These are phyloP conservation scores for Erysimum pusillum DNA, from an alignment of 441 rosid genomes.

Conservation along the genomic window DNA sequence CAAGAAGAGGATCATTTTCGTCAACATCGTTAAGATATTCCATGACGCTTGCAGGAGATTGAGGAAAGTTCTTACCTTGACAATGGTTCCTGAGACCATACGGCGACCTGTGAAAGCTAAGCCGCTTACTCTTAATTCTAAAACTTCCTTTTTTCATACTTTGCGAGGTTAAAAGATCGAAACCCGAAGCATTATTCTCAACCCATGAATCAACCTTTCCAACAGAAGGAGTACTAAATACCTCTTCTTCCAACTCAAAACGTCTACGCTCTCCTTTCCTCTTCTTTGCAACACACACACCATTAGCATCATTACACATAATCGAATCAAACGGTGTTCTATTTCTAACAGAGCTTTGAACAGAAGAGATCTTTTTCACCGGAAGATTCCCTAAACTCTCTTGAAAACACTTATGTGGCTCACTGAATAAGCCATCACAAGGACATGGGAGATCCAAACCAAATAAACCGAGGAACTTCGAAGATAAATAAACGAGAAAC, in stretches of 20 bases:
- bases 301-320: slow-evolving; percentile 29
- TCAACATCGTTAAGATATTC: slow-evolving; percentile 44
- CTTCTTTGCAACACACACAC: slow-evolving; percentile 24
- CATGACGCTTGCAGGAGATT: slow-evolving; percentile 47
- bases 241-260: slow-evolving; percentile 48
- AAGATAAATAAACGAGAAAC: slow-evolving; percentile 58
- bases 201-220: neutral
- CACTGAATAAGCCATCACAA: slow-evolving; percentile 68
- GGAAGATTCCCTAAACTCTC: slow-evolving; percentile 53
- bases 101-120: slow-evolving; percentile 47
- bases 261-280: slow-evolving; percentile 18
- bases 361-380: slow-evolving; percentile 51
- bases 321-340: slow-evolving; percentile 65
- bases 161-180: slow-evolving; percentile 37
- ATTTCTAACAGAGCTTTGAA: slow-evolving; percentile 57
- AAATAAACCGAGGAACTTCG: slow-evolving; percentile 64
- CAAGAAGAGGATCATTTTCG: slow-evolving; percentile 44
- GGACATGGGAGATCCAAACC: slow-evolving; percentile 74
- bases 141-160: slow-evolving; percentile 40
- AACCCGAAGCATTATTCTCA: slow-evolving; percentile 43
- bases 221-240: slow-evolving; percentile 30
- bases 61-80: slow-evolving; percentile 43
- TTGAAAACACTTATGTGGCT: slow-evolving; percentile 59
- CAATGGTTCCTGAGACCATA: slow-evolving; percentile 52
- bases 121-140: slow-evolving; percentile 50